These are phyloP conservation scores for Kazachstania psychrophila DNA, from an alignment of 805 yeast genomes.

Conservation along the genomic window DNA sequence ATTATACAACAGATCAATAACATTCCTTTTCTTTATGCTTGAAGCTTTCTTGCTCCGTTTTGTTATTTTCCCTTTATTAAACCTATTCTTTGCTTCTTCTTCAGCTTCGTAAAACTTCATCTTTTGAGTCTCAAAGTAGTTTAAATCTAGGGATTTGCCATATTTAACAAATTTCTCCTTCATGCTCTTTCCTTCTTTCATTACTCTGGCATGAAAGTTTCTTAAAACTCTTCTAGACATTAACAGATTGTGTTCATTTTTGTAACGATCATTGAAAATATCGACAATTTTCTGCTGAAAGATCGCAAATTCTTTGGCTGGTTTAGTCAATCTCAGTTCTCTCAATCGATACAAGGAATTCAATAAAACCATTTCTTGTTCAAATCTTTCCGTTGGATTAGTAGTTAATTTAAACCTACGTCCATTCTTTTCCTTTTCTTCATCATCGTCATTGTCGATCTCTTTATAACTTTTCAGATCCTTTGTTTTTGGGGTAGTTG, in stretches of 20 bases:
- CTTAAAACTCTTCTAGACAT: neutral
- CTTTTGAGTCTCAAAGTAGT: neutral
- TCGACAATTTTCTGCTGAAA: neutral
- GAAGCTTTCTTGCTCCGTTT: no score
- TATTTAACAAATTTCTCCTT: neutral
- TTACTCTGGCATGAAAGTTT: neutral
- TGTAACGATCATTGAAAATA: neutral
- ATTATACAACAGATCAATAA: no score
- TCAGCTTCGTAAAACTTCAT: neutral
- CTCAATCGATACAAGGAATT: neutral
- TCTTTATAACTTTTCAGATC: constrained; percentile 4
- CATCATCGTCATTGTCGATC: constrained; percentile 6
- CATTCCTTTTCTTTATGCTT: no score
- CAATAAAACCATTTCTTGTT: neutral
- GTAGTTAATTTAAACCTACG: neutral
- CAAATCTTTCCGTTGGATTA: neutral
- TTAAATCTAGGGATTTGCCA: neutral
- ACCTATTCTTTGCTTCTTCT: no score
- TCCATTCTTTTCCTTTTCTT: constrained; percentile 2
- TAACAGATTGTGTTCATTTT: neutral
- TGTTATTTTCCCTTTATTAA: no score
- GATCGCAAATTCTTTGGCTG: neutral
- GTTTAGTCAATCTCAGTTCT: neutral
- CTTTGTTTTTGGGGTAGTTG: no score
- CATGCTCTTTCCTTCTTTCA: neutral